Evolutionary conservation across 2,329 filamentous ascomycete species (phyloP), one percentile per base, ranked within the genome.

Genomic region (Sporothrix brasiliensis): DNA sequence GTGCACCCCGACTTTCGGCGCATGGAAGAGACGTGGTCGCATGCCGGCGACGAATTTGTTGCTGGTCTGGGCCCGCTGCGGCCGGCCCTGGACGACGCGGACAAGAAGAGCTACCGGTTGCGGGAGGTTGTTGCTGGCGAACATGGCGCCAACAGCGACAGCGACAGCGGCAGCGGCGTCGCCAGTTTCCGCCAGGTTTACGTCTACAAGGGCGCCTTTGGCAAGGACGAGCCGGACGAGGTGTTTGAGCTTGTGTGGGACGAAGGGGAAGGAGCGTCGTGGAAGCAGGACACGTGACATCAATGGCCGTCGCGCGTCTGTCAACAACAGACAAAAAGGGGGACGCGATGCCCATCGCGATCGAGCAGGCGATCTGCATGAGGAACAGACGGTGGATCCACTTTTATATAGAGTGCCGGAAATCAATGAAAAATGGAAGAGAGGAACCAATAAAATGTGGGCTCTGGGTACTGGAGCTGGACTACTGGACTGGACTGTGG

Each of bases 31-130:
- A 89, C 87, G 0, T 89, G 85, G 83, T 77, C 78, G 2, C 79
- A 82, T 30, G 77, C 81, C 24, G 83, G 82, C 24, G 77, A 77
- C 19, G 82, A 82, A 10, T 88, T 83, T 74, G 81, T 86, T 58
- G 85, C 84, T 73, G 84, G 83, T 69, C 79, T 89, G 47, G 86
- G 85, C 1, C 86, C 86, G 0, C 79, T 88, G 69, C 80, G 84
- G 58, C 73, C 75, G 10, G 77, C 75, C 56, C 74, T 82, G 21
- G 73, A 75, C 1, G 73, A 74, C 14, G 77, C 79, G 1, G 76
- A 81, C 67, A 89, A 89, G 79, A 81, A 84, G 77, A 86, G 82
- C 68, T 88, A 84, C 71, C 76, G 76, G 13, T 77, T 89, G 5
- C 77, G 79, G 19, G 83, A 85, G 50, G 81, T 82, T 1, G 79